phyloP scores from a whole-genome alignment of 352 stramenopile genomes.

The Globisporangium takayamanum region DNA sequence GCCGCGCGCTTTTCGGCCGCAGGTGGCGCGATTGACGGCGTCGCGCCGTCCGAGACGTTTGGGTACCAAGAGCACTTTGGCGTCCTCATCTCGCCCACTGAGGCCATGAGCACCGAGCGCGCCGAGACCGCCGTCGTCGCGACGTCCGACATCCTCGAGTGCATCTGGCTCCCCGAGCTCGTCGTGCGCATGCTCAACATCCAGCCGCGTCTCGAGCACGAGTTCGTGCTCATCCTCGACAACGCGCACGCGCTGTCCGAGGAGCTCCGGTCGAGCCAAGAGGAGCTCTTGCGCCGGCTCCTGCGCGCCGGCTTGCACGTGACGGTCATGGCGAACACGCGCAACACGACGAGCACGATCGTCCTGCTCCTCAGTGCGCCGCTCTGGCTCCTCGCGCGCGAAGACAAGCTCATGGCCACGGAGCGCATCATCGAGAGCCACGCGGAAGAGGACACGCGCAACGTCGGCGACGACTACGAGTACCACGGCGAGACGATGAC shows the following conservation, averaged over 20 bases:
- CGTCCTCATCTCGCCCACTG: slow-evolving; percentile 31
- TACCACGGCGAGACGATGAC: slow-evolving; percentile 50
- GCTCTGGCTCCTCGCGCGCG: slow-evolving; percentile 45
- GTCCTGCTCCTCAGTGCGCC: slow-evolving; percentile 49
- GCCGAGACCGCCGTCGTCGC: slow-evolving; percentile 26
- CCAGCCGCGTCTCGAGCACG: slow-evolving; percentile 46
- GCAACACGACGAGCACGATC: slow-evolving; percentile 32
- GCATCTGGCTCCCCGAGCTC: slow-evolving; percentile 45
- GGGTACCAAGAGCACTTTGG: slow-evolving; percentile 55
- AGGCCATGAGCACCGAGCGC: slow-evolving; percentile 21
- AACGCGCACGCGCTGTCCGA: slow-evolving; percentile 23
- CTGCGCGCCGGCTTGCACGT: slow-evolving; percentile 43
- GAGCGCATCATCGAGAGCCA: slow-evolving; percentile 55
- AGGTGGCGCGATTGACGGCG: slow-evolving; percentile 18
- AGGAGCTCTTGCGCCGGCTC: slow-evolving; percentile 32
- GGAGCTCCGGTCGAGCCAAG: slow-evolving; percentile 22
- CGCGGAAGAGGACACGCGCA: slow-evolving; percentile 40
- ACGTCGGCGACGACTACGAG: slow-evolving; percentile 48
- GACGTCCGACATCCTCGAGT: slow-evolving; percentile 35
- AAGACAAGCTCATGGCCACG: slow-evolving; percentile 63
- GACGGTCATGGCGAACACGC: slow-evolving; percentile 49
- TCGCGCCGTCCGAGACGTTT: slow-evolving; percentile 22
- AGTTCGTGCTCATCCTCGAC: slow-evolving; percentile 51
- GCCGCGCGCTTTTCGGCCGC: slow-evolving; percentile 22
- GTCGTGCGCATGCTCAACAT: slow-evolving; percentile 58